phyloP scores from a whole-genome alignment of 1,284 basidiomycete species.

The Apiotrichum montevideense region DNA sequence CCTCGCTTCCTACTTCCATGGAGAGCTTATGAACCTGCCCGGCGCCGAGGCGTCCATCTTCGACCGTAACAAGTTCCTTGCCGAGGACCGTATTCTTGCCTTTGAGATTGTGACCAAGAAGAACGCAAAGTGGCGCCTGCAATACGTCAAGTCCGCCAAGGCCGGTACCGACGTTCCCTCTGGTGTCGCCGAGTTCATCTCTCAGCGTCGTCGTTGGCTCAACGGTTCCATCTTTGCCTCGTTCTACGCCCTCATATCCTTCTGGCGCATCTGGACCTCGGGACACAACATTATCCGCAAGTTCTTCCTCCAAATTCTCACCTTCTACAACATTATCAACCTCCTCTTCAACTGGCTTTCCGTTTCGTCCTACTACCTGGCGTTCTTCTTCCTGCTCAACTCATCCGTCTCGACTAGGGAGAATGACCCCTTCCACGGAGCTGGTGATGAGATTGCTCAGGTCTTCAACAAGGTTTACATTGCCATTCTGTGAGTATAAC shows the following conservation, averaged over 20 bases:
- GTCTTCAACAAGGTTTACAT: conserved; percentile 60
- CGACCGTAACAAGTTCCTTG: conserved; percentile 85
- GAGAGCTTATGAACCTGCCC: conserved; percentile 41
- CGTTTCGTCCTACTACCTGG: conserved; percentile 59
- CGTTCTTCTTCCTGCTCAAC: conserved; percentile 58
- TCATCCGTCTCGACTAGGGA: conserved; percentile 53
- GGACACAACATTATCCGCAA: conserved; percentile 82
- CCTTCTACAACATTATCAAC: conserved; percentile 41
- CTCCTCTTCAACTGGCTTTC: conserved; percentile 55
- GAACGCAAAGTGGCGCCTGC: conserved; percentile 56
- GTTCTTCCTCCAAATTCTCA: conserved; percentile 61
- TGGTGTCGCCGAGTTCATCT: conserved; percentile 77
- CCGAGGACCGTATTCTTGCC: conserved; percentile 51
- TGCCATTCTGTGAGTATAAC: conserved; percentile 50
- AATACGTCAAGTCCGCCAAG: conserved; percentile 87
- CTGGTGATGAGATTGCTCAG: conserved; percentile 69
- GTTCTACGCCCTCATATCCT: conserved; percentile 76
- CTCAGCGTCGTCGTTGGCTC: conserved; percentile 81
- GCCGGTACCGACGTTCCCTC: conserved; percentile 76
- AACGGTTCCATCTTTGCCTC: conserved; percentile 67
- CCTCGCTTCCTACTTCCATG: conserved; percentile 84
- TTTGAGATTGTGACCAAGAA: conserved; percentile 44
- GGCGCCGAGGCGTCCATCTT: conserved; percentile 39
- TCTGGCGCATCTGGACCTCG: conserved; percentile 81
- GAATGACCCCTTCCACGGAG: conserved; percentile 66